Evolutionary conservation across 192 early-diverging fungal species (phyloP), one percentile per base, ranked within the genome.

Genomic region (Umbelopsis ramanniana): DNA sequence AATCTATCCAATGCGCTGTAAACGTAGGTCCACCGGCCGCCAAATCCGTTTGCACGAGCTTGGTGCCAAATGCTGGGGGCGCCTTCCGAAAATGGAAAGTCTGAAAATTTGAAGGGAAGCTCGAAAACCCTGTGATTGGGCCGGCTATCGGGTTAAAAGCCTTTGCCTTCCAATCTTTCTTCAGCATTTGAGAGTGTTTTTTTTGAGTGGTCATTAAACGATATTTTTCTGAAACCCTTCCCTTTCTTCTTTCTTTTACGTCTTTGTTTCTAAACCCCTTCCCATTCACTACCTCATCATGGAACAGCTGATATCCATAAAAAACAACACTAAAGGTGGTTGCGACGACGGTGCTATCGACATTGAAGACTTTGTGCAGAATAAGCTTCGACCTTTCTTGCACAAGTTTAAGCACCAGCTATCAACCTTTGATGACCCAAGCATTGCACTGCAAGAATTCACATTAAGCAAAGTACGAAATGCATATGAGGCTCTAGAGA

Each of bases 321-420:
- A 60, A 24, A 57, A 45, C n/a, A 24, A 26, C 15, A 43, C 23
- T 1, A 55, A 29, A 46, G 24, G 15, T 11, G 24, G 5, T 43
- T 57, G 52, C 46, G 46, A 70, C 46, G 72, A 78, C 10, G 77
- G 71, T 21, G 37, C 66, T 5, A 38, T 78, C 2, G 72, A 78
- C 11, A 47, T 78, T 1, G 77, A 78, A 19, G 66, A 68, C 17
- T 74, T 78, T 43, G 54, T 78, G 38, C 69, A 66, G 52, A 66
- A 78, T 17, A 54, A 72, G 11, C 66, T 78, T 0, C 46, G 52
- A 52, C 77, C 77, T 6, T 48, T 78, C 23, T 23, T 78, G 46
- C 69, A 68, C 4, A 73, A 70, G 21, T 67, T 78, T 57, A 78
- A 74, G 33, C 46, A 46, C 48, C 24, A 69, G 40, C 52, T 78